Evolutionary conservation across 495 filamentous ascomycete species (phyloP), one percentile per base, ranked within the genome.

Genomic region (Aeminium ludgeri): DNA sequence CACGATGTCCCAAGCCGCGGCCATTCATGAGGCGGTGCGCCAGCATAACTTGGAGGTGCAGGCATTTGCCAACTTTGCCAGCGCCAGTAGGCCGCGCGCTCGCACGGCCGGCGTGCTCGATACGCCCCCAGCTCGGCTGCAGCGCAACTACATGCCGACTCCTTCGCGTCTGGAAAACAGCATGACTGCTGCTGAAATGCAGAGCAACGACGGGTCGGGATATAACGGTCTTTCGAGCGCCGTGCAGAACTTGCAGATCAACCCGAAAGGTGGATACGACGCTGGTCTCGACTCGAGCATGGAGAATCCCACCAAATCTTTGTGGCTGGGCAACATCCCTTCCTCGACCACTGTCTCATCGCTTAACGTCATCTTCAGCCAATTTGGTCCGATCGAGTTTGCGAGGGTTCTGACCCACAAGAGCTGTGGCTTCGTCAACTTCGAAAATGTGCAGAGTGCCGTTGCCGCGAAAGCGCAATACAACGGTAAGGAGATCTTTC

Each of bases 391-490:
- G 17, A 92, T 97, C 51, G 74, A 86, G 49, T 94, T 87, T 12
- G 86, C 83, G 28, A 70, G 89, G 44, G 91, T 97, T 11, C 67
- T 97, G 47, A 94, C 89, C 10, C 89, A 97, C 66, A 97, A 97
- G 72, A 96, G 92, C 55, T 97, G 89, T 58, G 89, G 89, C 5
- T 97, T 97, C 52, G 86, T 97, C 55, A 97, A 97, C 59, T 97
- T 93, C 51, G 83, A 95, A 62, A 74, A 72, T 48, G 58, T 86
- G 18, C 82, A 93, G 25, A 91, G 82, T 54, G 91, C 89, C 34
- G 80, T 93, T 20, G 72, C 81, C 40, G 91, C 89, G 3, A 91
- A 82, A 54, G 74, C 73, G 15, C 66, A 75, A 54, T 76, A 92
- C 56, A 94, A 95, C 52, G 86, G 86, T 46, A 94, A 92, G 62